Evolutionary conservation across 495 filamentous ascomycete species (phyloP).

Genomic region (Terfezia claveryi): DNA sequence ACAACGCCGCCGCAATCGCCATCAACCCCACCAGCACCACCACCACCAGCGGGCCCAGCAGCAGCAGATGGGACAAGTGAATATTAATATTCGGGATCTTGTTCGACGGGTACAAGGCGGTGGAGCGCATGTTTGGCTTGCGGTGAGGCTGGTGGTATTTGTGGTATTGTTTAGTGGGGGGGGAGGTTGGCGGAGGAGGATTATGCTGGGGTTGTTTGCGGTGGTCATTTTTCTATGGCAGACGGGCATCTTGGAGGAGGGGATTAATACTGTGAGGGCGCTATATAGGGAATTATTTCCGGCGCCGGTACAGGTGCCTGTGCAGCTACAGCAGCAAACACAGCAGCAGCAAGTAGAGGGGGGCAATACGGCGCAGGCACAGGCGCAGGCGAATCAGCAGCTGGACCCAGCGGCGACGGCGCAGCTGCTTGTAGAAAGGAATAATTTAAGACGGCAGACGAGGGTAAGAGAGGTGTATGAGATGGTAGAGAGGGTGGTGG

Average conservation of each 20-base stretch:
- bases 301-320: no score
- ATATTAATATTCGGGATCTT: conserved; percentile 5
- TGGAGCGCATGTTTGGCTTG: conserved; percentile 15
- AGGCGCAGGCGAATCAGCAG: no score
- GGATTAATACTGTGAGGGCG: not conserved
- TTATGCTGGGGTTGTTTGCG: conserved; percentile 12
- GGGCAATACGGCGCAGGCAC: no score
- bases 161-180: conserved; percentile 14
- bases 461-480: conserved; percentile 9
- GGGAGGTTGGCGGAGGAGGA: conserved; percentile 15
- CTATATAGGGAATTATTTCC: not conserved
- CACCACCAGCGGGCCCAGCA: not conserved
- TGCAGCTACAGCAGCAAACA: not conserved
- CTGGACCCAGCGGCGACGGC: not conserved
- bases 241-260: conserved; percentile 14
- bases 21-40: not conserved
- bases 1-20: no score
- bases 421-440: not conserved
- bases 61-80: not conserved
- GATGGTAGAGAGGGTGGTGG: conserved; percentile 11
- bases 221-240: conserved; percentile 18
- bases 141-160: conserved; percentile 14
- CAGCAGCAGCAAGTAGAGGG: no score
- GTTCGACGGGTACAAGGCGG: conserved; percentile 11
- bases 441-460: conserved; percentile 2